Evolutionary conservation across 345 rosid genomes (phyloP), one percentile per base, ranked within the genome.

Genomic region (Citrus cavaleriei): DNA sequence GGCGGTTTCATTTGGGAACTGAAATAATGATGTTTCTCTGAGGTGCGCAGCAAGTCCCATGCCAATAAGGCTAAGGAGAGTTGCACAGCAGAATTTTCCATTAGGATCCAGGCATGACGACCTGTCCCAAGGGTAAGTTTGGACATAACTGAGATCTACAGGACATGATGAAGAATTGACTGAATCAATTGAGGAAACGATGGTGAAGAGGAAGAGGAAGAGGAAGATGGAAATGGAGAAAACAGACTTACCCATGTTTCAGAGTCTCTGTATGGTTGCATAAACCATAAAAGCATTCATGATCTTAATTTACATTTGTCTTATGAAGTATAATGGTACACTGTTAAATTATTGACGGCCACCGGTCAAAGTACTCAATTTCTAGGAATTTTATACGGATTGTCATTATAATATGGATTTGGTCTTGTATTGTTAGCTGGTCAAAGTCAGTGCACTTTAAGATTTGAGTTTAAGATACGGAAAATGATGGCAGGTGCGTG

Each of bases 71-170:
- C 89, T 87, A 10, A 80, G 69, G 24, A 91, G 91, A 51, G 93
- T 51, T 49, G 62, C 76, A 81, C 95, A 91, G 67, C 95, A 91
- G 54, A 62, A 80, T 18, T 35, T 77, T 7, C 28, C 74, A 22
- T 75, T 13, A 5, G 85, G 68, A 13, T 74, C 49, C 7, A 27
- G 81, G 72, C 92, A 89, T 3, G 66, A n/a, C 5, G 91, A 85
- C 12, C 74, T 55, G 81, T 91, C 78, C 95, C 95, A 91, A 10
- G 91, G 93, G 79, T 85, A 73, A 35, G 90, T 87, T 63, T 81
- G 68, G 12, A 89, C 88, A 57, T 89, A 88, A 83, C 81, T 87
- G 73, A 89, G 82, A 77, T 89, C 90, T 12, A 89, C 58, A 54
- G 91, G 93, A 54, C 93, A 89, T 40, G 88, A 83, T 3, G 51